Evolutionary conservation across 1,284 basidiomycete genomes (phyloP).

Genomic region (Heterobasidion parviporum): DNA sequence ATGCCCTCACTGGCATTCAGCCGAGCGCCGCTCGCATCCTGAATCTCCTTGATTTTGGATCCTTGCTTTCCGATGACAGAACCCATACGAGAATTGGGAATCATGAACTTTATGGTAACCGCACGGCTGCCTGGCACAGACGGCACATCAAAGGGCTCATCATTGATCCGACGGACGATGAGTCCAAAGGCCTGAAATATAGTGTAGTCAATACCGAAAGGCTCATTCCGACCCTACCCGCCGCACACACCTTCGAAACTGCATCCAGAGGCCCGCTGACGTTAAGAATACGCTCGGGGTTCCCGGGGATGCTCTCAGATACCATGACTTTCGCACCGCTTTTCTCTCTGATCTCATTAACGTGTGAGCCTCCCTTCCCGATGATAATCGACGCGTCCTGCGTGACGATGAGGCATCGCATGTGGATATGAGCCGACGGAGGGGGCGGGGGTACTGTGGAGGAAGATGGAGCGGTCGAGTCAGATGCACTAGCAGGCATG

Average conservation of each 20-base stretch:
- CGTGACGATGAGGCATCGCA: slow-evolving; percentile 96
- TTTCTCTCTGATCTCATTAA: slow-evolving; percentile 98
- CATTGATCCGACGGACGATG: slow-evolving; percentile 97
- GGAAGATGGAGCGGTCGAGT: slow-evolving; percentile 12
- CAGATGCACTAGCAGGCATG: slow-evolving; percentile 32
- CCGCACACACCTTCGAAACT: slow-evolving; percentile 81
- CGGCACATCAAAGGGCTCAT: slow-evolving; percentile 96
- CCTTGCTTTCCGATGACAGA: slow-evolving; percentile 98
- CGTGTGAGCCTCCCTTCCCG: slow-evolving; percentile 92
- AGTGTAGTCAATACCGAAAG: slow-evolving; percentile 2
- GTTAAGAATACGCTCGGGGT: slow-evolving; percentile 96
- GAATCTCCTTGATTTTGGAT: slow-evolving; percentile 99
- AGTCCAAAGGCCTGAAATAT: slow-evolving; percentile 86
- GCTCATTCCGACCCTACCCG: neutral
- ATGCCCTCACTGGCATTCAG: slow-evolving; percentile 97
- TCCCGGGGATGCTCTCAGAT: slow-evolving; percentile 94
- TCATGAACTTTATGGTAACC: slow-evolving; percentile 99
- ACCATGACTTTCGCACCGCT: slow-evolving; percentile 93
- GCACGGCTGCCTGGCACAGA: slow-evolving; percentile 97
- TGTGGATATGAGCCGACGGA: slow-evolving; percentile 77
- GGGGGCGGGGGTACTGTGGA: slow-evolving; percentile 23
- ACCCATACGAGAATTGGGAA: slow-evolving; percentile 99
- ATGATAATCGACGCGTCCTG: slow-evolving; percentile 99
- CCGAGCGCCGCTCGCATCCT: slow-evolving; percentile 94
- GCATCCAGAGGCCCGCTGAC: slow-evolving; percentile 97